Evolutionary conservation across 1,284 basidiomycete genomes (phyloP), one percentile per base, ranked within the genome.

Genomic region (Ustilago loliicola): DNA sequence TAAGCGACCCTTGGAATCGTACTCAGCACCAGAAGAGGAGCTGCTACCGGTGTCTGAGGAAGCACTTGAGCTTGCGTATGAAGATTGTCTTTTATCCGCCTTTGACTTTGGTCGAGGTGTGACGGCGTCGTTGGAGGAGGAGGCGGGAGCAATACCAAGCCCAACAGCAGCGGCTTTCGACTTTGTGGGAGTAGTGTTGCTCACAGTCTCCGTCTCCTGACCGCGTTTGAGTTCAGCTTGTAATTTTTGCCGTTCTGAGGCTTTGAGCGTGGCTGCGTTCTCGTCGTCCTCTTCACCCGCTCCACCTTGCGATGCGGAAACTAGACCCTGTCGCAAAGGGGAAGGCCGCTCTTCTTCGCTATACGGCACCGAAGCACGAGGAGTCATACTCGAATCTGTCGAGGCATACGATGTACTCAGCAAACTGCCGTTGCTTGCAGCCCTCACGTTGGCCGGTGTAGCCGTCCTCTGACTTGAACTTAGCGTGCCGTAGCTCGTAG

Each of bases 401-500:
- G 76, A 78, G 13, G 64, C 71, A 50, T 73, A 67, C 32, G 71
- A 70, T 1, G 71, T 66, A 17, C 70, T 64, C 2, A 70, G 38
- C 60, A 72, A 36, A 3, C 38, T 42, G 42, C 64, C 36, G 8
- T 60, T 63, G 29, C 61, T 71, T 19, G 66, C 73, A 38, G 45
- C 30, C 30, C 72, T 66, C 23, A 80, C 70, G n/a, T 57, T 80
- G 3, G 73, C 72, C 21, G 79, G 79, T 6, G 79, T 82, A 10
- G 80, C 72, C 2, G 80, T 82, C 36, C 74, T 72, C 54, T 82
- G 77, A 19, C 79, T 80, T 34, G 77, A 76, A 55, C 80, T 80
- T 30, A 84, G 73, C 25, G 80, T 64, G 17, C 80, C 83, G 45
- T 84, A 83, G 54, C 74, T 72, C 9, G 54, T 51, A 4, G 61